These are phyloP conservation scores for Echinosophora koreensis DNA, from an alignment of 306 rosid species.

Conservation along the genomic window DNA sequence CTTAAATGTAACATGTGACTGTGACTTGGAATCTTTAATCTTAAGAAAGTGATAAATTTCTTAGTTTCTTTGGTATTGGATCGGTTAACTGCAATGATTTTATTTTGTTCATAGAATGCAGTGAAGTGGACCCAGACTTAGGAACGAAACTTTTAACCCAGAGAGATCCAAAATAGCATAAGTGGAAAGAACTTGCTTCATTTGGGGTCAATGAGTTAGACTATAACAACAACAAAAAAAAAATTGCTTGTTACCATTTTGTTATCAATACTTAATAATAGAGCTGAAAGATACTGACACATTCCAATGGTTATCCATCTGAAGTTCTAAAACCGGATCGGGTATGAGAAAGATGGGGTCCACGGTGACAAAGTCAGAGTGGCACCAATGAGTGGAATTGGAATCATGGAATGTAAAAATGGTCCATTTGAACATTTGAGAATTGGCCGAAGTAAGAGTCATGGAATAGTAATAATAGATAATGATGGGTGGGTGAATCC, in stretches of 20 bases:
- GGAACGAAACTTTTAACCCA: neutral
- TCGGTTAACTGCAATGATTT: neutral
- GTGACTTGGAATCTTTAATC: too few species aligned
- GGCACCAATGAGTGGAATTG: neutral
- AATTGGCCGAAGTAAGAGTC: neutral
- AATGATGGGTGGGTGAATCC: neutral
- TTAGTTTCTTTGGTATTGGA: neutral
- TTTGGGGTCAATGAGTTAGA: neutral
- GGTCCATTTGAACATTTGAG: neutral
- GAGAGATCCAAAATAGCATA: neutral
- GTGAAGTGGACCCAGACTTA: neutral
- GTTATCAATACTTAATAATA: neutral
- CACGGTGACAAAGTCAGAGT: neutral
- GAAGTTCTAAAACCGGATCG: neutral
- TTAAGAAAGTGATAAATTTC: neutral
- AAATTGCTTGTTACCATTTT: conserved; percentile 5
- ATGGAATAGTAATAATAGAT: neutral
- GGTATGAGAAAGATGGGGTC: neutral
- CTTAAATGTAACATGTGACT: too few species aligned
- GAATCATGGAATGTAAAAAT: neutral
- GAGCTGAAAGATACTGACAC: neutral
- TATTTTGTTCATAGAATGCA: neutral
- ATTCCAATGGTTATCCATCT: neutral
- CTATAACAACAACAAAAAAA: neutral
- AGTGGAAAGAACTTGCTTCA: conserved; percentile 33